phyloP scores from a whole-genome alignment of 495 filamentous ascomycete genomes.

The Penicillium paradoxum region DNA sequence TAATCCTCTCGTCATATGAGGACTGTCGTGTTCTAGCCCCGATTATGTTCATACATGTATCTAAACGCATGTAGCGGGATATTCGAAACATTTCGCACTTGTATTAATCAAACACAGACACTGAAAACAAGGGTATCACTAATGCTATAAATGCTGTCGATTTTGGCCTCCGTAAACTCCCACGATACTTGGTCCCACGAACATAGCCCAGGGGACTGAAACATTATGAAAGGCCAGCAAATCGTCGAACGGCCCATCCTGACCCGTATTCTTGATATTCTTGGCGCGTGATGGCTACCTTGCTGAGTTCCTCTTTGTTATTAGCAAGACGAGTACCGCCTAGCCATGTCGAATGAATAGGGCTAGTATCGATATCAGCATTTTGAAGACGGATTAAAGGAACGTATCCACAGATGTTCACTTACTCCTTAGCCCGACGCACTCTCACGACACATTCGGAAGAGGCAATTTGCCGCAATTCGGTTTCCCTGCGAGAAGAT shows the following conservation, averaged over 20 bases:
- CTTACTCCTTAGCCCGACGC: slow-evolving; percentile 59
- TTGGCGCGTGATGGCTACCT: slow-evolving; percentile 68
- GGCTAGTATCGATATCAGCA: slow-evolving; percentile 36
- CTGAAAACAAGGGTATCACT: slow-evolving; percentile 26
- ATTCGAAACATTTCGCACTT: neutral
- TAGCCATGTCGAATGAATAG: slow-evolving; percentile 76
- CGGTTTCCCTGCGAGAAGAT: slow-evolving; percentile 48
- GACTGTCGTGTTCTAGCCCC: neutral
- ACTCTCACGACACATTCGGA: slow-evolving; percentile 73
- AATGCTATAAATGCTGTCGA: slow-evolving; percentile 7
- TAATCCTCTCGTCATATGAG: slow-evolving; percentile 1
- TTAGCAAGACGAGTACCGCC: slow-evolving; percentile 73
- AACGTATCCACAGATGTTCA: slow-evolving; percentile 5
- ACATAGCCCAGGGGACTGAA: neutral
- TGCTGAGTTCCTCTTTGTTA: slow-evolving; percentile 56
- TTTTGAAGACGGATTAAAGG: neutral
- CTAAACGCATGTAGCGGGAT: no score
- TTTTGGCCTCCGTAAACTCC: slow-evolving; percentile 3
- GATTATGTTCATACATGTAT: no score
- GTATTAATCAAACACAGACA: slow-evolving; percentile 7
- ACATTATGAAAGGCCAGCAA: slow-evolving; percentile 43
- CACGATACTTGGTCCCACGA: slow-evolving; percentile 9
- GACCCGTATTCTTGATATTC: slow-evolving; percentile 89
- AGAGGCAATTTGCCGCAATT: slow-evolving; percentile 70
- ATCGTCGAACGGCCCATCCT: slow-evolving; percentile 70